Base-by-base conservation (phyloP, 306 rosid genomes). In the Cucurbita pepo region DNA sequence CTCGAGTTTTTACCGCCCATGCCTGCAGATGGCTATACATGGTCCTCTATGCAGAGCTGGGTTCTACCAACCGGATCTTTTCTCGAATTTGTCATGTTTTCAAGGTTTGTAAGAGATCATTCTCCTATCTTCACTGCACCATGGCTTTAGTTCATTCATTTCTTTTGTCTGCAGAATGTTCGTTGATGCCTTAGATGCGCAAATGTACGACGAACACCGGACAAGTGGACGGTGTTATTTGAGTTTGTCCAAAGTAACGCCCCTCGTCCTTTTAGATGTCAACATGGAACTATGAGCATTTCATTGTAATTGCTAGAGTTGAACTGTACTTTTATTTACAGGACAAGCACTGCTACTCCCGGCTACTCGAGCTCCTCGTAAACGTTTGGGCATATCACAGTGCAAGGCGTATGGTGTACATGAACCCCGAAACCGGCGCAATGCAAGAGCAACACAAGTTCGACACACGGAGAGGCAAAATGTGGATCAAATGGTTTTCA, bases 341-440 rank as follows among this genome's bases (percentile, higher is more conserved):
- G 99, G 99, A 95, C 79, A 95, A 89, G 57, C 85, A 84, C 63
- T 95, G 99, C 77, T 95, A 95, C 73, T 84, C 99, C 0, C 87
- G 92, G 77, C 85, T 95, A 78, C 97, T 95, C 0, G 99, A 91
- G 78, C 84, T 95, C 16, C 89, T 91, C 4, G 79, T 91, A 15
- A 95, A 95, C 61, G 87, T 95, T 14, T 95, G 99, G 99, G 90
- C 95, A 0, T 91, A 95, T 86, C 99, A 95, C 80, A 91, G 96
- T 52, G 97, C 92, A 0, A 82, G 99, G 77, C 78, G 85, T 69
- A 89, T 95, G 88, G 90, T 95, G 60, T 88, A 84, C 63, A 90
- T 95, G 81, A 72, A 91, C 78, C 93, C 92, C 0, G 82, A 85
- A 79, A 91, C 85, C 0, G 99, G 99, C 30, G 19, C 58, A 55